These are phyloP conservation scores for Sanguinoderma infundibulare DNA, from an alignment of 1,284 basidiomycete species.

Conservation along the genomic window DNA sequence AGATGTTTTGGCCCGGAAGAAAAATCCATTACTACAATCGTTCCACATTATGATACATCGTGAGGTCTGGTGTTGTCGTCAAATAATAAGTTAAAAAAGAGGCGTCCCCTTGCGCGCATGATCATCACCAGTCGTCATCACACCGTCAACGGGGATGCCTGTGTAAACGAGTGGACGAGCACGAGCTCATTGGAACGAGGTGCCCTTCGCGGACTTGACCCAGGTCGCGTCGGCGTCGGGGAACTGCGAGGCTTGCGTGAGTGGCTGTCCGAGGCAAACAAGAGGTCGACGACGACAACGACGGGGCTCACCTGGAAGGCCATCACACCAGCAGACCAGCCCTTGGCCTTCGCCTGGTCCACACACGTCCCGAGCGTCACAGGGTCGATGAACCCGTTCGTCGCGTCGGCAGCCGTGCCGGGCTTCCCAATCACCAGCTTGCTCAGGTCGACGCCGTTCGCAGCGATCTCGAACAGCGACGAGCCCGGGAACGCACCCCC, in stretches of 20 bases:
- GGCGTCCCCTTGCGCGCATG: background rate
- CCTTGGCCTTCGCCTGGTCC: slow-evolving; percentile 51
- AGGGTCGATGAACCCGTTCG: slow-evolving; percentile 58
- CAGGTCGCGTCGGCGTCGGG: slow-evolving; percentile 20
- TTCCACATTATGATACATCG: slow-evolving; percentile 3
- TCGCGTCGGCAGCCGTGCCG: slow-evolving; percentile 44
- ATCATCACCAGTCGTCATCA: background rate
- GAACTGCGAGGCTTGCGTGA: background rate
- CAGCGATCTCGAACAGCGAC: slow-evolving; percentile 61
- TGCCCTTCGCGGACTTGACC: slow-evolving; percentile 20
- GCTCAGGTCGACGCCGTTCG: slow-evolving; percentile 51
- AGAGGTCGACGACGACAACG: background rate
- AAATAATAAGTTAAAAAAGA: background rate
- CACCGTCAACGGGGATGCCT: background rate
- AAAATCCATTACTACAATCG: slow-evolving; percentile 5
- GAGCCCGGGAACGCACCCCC: slow-evolving; percentile 20
- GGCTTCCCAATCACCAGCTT: slow-evolving; percentile 68
- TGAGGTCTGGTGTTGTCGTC: background rate
- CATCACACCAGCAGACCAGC: slow-evolving; percentile 52
- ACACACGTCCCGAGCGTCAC: slow-evolving; percentile 60
- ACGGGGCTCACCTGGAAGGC: slow-evolving; percentile 15
- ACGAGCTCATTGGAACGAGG: slow-evolving; percentile 7
- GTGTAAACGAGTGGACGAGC: background rate
- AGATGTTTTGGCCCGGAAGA: background rate
- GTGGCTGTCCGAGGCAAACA: background rate